Percentiles rank a stretch among this genome's conserved stretches.
phyloP scores from a whole-genome alignment of 2,329 filamentous ascomycete genomes.

The Zalaria obscura region DNA sequence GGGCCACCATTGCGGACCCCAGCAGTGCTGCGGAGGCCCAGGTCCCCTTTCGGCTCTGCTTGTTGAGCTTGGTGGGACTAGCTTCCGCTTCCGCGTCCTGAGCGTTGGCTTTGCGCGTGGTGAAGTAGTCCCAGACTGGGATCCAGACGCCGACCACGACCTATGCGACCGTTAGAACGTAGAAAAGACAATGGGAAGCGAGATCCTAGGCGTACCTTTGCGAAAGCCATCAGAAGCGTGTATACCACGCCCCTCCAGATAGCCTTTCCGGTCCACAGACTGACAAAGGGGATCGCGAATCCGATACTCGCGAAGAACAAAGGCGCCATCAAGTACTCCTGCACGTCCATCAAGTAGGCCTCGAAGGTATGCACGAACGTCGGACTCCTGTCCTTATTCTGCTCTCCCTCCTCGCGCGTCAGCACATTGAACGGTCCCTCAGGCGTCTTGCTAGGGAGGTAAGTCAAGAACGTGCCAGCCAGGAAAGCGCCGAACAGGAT shows the following conservation, averaged over 20 bases:
- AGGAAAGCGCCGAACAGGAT: conserved; percentile 18
- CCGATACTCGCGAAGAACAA: conserved; percentile 18
- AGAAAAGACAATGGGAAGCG: not conserved
- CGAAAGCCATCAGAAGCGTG: conserved; percentile 14
- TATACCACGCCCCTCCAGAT: conserved; percentile 17
- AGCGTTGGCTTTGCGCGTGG: not conserved
- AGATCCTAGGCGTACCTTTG: conserved; percentile 4
- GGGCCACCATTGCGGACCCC: conserved; percentile 15
- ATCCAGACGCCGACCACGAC: conserved; percentile 8
- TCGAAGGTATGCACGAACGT: conserved; percentile 18
- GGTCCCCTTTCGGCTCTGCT: not conserved
- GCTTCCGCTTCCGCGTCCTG: no score
- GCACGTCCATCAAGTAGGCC: conserved; percentile 31
- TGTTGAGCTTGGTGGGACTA: no score
- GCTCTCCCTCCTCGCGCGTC: conserved; percentile 14
- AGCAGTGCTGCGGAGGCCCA: conserved; percentile 5
- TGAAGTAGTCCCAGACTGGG: conserved; percentile 3
- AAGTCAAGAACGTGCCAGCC: conserved; percentile 16
- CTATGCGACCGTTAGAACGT: not conserved
- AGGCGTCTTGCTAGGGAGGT: conserved; percentile 13
- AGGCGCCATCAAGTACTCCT: conserved; percentile 20
- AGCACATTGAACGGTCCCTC: conserved; percentile 14
- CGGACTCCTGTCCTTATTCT: conserved; percentile 13
- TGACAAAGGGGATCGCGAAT: conserved; percentile 16
- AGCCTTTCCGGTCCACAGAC: conserved; percentile 15